Base-by-base conservation (phyloP, 441 rosid genomes). In the Erodium trifolium region DNA sequence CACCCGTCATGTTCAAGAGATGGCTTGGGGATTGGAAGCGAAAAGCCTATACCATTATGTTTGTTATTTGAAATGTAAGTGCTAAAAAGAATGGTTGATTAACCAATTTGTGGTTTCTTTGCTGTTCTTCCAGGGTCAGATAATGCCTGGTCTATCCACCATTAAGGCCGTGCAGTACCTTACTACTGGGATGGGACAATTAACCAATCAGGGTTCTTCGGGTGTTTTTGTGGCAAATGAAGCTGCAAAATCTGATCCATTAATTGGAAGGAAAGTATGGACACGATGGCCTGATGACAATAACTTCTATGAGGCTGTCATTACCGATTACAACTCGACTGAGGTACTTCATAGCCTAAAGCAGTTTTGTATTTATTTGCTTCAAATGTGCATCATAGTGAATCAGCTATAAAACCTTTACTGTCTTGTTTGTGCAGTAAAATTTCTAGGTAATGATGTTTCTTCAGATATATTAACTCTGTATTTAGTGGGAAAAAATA, bases 201-300 rank as follows among this genome's bases (percentile, higher is more conserved):
- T 82, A 70, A 70, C 74, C 57, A 86, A 59, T 72, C 87, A 82
- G 65, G 73, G 76, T 53, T 80, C 83, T 11, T 55, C 88, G 63
- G 80, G 78, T 75, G 80, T 78, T 72, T 63, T 80, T 76, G 31
- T 71, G 27, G 78, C 76, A 69, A 83, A 79, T 86, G 91, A 79
- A 49, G 82, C 78, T 59, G 82, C 86, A 73, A 76, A 84, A 19
- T 80, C 71, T 79, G 92, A 91, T 77, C 84, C 87, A 41, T 80
- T 87, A 67, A 74, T 94, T 47, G 99, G 99, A 70, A 88, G 82
- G 82, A 86, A 82, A 82, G 92, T 92, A 16, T 86, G 94, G 99
- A 92, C 99, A 39, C 88, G 83, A 75, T 94, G 98, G 98, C 98
- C 98, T 62, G 97, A 86, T 62, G 98, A 92, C 73, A 87, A 92